Evolutionary conservation across 768 basidiomycete species (phyloP), one percentile per base, ranked within the genome.

Genomic region (Brasilioporus rufonigricans): DNA sequence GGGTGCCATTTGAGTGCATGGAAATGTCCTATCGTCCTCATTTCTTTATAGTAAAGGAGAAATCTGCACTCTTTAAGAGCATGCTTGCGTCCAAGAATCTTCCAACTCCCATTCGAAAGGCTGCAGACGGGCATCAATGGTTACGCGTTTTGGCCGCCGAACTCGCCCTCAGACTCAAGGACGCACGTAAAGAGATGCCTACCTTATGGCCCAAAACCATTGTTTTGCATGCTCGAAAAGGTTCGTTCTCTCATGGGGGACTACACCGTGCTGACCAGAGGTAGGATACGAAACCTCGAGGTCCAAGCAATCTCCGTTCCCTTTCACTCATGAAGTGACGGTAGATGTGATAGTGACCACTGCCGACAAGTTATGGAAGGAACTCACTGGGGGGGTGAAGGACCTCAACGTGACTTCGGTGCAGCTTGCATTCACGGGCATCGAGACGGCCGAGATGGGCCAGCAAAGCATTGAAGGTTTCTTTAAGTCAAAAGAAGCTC

Each of bases 21-120:
- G 1, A 7, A 1, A 16, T 23, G 3, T 26, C 21, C 40, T 26
- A 5, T 45, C 9, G 7, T n/a, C 16, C 53, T 59, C n/a, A 51
- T 38, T 36, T 40, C 32, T 39, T 50, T 55, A 10, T 14, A 96
- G 95, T 98, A 33, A 93, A 91, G 64, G 91, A 92, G 65, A 92
- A 92, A 69, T 78, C 86, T 16, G 74, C 78, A 0, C 73, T 89
- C 29, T 87, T 82, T 58, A 98, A 97, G 75, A 93, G 91, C 63
- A 98, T 98, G 96, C 74, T 93, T 50, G 92, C 93, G 0, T 88
- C 93, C n/a, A 99, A 99, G 70, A 98, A 98, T 65, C 80, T 98
- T 23, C 84, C 87, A 0, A 82, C 84, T 32, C 82, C 89, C 0
- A 84, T 98, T 23, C 88, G 79, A 7, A 86, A 84, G 39, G 73